Percentiles rank a stretch among this genome's conserved stretches.
Conservation (phyloP, 108 stramenopile genomes). For the Skeletonema tropicum region DNA sequence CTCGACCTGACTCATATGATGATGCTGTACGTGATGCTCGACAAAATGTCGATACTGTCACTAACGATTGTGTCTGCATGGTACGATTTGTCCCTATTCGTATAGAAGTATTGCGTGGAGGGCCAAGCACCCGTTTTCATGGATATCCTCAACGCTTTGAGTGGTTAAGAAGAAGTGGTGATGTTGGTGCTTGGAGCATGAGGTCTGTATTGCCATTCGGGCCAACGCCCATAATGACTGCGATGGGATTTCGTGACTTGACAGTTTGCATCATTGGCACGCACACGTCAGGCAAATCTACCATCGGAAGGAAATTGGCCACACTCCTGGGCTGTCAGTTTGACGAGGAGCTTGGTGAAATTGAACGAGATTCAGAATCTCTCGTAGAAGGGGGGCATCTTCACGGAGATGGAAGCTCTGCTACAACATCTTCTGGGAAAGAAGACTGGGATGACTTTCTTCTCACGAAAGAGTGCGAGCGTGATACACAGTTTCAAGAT, state of each 20-base stretch:
- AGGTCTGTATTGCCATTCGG: conserved; percentile 3
- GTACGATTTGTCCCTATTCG: conserved; percentile 37
- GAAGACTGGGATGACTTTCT: conserved; percentile 36
- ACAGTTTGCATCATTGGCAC: conserved; percentile 34
- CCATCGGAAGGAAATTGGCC: conserved; percentile 27
- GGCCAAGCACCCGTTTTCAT: conserved; percentile 27
- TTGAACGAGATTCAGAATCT: conserved; percentile 10
- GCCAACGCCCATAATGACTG: neutral
- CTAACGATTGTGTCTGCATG: conserved; percentile 2
- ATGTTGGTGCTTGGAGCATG: neutral
- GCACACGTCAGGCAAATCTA: conserved; percentile 33
- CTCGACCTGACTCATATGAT: conserved; percentile 16
- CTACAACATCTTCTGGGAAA: neutral
- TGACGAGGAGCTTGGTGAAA: conserved; percentile 34
- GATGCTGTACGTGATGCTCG: conserved; percentile 11
- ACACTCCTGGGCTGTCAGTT: conserved; percentile 22
- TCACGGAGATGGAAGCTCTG: conserved; percentile 32
- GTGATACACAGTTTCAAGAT: conserved; percentile 1
- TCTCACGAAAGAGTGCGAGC: conserved; percentile 6
- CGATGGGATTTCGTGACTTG: neutral
- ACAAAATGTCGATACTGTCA: neutral
- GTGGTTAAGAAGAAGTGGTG: conserved; percentile 2
- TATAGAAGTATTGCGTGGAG: conserved; percentile 33
- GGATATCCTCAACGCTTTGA: conserved; percentile 26
- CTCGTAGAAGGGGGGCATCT: conserved; percentile 31